These are phyloP conservation scores for Leonotis leonurus DNA, from an alignment of 257 asterid genomes.

Conservation along the genomic window DNA sequence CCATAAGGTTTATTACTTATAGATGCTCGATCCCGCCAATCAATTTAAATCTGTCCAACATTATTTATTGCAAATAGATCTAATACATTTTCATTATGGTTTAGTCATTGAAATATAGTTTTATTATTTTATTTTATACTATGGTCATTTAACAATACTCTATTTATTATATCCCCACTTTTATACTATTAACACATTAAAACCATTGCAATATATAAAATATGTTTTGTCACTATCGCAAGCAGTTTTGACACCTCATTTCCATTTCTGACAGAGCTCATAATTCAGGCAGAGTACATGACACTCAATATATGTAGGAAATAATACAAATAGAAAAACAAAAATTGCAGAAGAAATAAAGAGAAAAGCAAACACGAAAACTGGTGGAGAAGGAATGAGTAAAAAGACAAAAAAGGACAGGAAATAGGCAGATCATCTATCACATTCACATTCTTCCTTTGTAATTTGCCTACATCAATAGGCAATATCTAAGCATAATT, in stretches of 20 bases:
- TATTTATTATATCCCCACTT: too few relatives aligned
- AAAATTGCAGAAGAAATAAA: neutral
- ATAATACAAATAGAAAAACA: neutral
- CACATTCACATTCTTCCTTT: constrained; percentile 31
- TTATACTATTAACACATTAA: too few relatives aligned
- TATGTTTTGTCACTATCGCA: neutral
- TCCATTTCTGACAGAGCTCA: neutral
- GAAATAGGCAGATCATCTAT: constrained; percentile 27
- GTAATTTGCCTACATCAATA: neutral
- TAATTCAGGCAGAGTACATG: neutral
- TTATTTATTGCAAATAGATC: too few relatives aligned
- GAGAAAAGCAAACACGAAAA: constrained; percentile 1
- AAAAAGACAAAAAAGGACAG: constrained; percentile 25
- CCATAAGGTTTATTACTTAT: neutral
- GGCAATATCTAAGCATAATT: constrained; percentile 19
- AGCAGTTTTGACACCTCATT: constrained; percentile 3
- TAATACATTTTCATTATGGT: too few relatives aligned
- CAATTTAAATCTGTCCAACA: too few relatives aligned
- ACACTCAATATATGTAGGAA: neutral
- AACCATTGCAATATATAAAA: too few relatives aligned
- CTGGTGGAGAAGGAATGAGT: constrained; percentile 5
- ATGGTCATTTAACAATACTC: too few relatives aligned
- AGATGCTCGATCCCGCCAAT: neutral
- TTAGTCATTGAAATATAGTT: too few relatives aligned
- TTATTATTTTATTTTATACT: too few relatives aligned